Base-by-base conservation (phyloP, 805 yeast species). In the Lipomyces orientalis region DNA sequence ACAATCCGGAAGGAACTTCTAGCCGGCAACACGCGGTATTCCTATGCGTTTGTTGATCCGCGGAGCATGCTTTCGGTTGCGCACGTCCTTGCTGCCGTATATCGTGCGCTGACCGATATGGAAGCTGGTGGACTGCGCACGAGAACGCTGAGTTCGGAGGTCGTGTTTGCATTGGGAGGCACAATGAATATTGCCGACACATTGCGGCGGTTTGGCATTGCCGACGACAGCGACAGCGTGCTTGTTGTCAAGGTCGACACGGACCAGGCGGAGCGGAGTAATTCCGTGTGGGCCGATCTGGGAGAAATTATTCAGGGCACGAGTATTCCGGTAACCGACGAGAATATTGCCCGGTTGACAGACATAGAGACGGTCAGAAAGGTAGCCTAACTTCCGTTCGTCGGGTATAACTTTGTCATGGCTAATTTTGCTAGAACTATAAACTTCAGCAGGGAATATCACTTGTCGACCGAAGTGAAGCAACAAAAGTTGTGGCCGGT, bases 161-260 rank as follows among this genome's bases (percentile, higher is more conserved):
- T 89, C 52, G 84, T 90, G 31, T 85, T 88, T 74, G 85, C 87
- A 66, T 79, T 91, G 66, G 86, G 93, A 1, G 91, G 94, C 1
- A 83, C 86, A 7, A 88, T 87, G 72, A 90, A 89, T 75, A 88
- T 89, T 52, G 83, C 86, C 80, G 95, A 91, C 67, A 88, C 92
- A 0, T 80, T 91, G 69, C 85, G 83, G 70, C 82, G 85, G 72
- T 90, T 90, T 78, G 97, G 97, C 10, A 82, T 91, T 19, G 85
- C 86, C 62, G 84, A 83, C 39, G 79, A 80, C 2, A 77, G 86
- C 2, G 74, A 74, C 0, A 79, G 81, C 33, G 65, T 90, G 6
- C 74, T 89, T 3, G 86, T 84, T 10, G 75, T 90, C n/a, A 86
- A 85, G 68, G 81, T 89, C 1, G 60, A 31, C 25, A 8, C 33